Percentiles rank a stretch among this genome's conserved stretches.
Conservation (phyloP, 2,329 filamentous ascomycete species). For the Pezicula neosporulosa region DNA sequence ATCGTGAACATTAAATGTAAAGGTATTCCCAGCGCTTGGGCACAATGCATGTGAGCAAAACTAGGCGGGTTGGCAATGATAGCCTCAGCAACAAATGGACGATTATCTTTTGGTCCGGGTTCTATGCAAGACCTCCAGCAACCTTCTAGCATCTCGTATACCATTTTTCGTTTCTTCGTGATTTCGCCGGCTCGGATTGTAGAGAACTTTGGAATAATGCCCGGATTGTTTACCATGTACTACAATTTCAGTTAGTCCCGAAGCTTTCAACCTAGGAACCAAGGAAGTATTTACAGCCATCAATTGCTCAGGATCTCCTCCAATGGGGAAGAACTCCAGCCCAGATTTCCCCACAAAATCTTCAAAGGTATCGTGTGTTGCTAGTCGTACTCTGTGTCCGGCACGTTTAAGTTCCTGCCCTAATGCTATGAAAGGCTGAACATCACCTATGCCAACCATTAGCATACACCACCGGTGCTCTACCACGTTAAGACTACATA, state of each 20-base stretch:
- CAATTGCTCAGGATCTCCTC: constrained; percentile 49
- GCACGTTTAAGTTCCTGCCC: constrained; percentile 60
- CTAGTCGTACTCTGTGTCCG: constrained; percentile 67
- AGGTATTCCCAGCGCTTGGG: constrained; percentile 71
- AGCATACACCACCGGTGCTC: background rate
- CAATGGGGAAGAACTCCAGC: constrained; percentile 71
- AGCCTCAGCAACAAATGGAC: constrained; percentile 64
- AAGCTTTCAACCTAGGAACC: background rate
- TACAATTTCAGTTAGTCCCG: background rate
- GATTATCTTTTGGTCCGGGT: constrained; percentile 56
- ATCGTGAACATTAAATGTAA: constrained; percentile 81
- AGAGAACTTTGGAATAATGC: constrained; percentile 75
- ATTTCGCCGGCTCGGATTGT: constrained; percentile 73
- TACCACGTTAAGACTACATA: background rate
- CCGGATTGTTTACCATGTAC: constrained; percentile 86
- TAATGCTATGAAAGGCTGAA: constrained; percentile 70
- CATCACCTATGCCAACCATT: constrained; percentile 65
- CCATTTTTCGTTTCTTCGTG: constrained; percentile 65
- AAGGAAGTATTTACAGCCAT: constrained; percentile 2
- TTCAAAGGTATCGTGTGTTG: constrained; percentile 65
- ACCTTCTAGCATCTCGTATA: constrained; percentile 72
- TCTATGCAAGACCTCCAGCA: constrained; percentile 79
- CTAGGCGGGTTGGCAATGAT: constrained; percentile 80
- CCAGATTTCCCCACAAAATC: constrained; percentile 63
- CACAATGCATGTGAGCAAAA: constrained; percentile 74